These are phyloP conservation scores for Aspergillus felis DNA, from an alignment of 2,329 filamentous ascomycete genomes.

Conservation along the genomic window DNA sequence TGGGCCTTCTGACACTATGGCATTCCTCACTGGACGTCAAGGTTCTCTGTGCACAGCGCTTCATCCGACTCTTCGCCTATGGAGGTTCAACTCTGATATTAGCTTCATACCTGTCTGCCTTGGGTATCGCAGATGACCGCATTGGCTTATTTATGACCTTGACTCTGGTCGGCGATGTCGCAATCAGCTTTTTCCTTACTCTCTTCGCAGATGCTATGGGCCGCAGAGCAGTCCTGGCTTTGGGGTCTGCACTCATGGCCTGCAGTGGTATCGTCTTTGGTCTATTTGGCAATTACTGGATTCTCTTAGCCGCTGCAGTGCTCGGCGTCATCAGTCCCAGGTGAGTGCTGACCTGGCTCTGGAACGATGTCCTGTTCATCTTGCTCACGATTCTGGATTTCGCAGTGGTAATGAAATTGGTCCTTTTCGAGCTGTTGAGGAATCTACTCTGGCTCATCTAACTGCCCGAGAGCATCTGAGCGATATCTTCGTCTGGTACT, in stretches of 20 bases:
- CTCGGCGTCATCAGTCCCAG: conserved; percentile 60
- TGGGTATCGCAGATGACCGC: conserved; percentile 53
- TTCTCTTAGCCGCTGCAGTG: conserved; percentile 55
- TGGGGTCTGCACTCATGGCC: conserved; percentile 56
- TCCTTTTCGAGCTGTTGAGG: conserved; percentile 64
- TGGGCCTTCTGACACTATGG: conserved; percentile 38
- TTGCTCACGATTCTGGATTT: neutral
- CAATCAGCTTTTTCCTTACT: conserved; percentile 55
- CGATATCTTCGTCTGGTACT: conserved; percentile 65
- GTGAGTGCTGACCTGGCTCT: conserved; percentile 14
- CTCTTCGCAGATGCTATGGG: conserved; percentile 58
- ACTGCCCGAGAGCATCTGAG: conserved; percentile 52
- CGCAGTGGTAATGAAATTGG: conserved; percentile 60
- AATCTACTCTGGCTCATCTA: conserved; percentile 60
- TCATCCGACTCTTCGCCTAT: conserved; percentile 60
- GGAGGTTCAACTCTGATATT: conserved; percentile 59
- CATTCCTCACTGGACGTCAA: conserved; percentile 36
- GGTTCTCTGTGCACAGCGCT: conserved; percentile 38
- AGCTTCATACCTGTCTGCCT: conserved; percentile 57
- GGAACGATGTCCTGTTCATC: neutral
- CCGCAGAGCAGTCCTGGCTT: conserved; percentile 51
- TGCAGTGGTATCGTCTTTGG: conserved; percentile 54
- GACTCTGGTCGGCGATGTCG: conserved; percentile 59
- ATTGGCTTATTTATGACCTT: conserved; percentile 65
- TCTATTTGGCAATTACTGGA: conserved; percentile 55